Base-by-base conservation (phyloP, 202 grass and related monocot genomes). In the Schoenoplectus triqueter region DNA sequence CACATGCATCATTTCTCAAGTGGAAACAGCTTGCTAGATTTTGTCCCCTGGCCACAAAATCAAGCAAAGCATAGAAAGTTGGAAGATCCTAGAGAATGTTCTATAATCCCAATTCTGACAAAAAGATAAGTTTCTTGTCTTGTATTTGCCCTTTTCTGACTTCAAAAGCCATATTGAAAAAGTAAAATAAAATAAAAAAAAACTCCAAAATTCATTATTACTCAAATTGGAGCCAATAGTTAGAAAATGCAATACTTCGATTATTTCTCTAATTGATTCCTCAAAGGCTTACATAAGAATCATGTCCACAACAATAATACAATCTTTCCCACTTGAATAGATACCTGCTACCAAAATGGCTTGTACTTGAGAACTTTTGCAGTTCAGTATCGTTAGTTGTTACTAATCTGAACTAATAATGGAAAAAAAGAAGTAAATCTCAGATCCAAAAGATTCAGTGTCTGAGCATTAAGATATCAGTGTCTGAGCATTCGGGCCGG, bases 11-110 rank as follows among this genome's bases (percentile, higher is more conserved):
- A 76, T 54, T 10, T 55, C 8, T 76, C 49, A 55, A 76, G 10
- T 76, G 50, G 20, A 55, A 55, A 31, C 49, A 40, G 15, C 50
- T 19, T 56, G 20, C 72, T 76, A 76, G 72, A 76, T 76, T 11
- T 76, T 57, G n/a, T 1, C 3, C 19, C 5, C 31, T 15, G 52
- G 47, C 21, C 55, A 77, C 5, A 39, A 74, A 69, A 74, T 74
- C 71, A 21, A 56, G 10, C 13, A 39, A 40, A 10, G 20, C 18
- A 76, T 76, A 5, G 39, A 76, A 76, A 14, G 31, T 55, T 52
- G 10, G 20, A 76, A 55, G 49, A 76, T 76, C 72, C 72, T 55
- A 55, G 72, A 55, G 49, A 56, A 76, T 76, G 50, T 76, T 18
- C 72, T 75, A 9, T 54, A 54, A 22, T 31, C 1, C 20, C 20